A percentile compares a stretch with the other conserved stretches of the same genome.
Evolutionary conservation across 352 stramenopile genomes (phyloP).

Genomic region (Plasmopara muralis): DNA sequence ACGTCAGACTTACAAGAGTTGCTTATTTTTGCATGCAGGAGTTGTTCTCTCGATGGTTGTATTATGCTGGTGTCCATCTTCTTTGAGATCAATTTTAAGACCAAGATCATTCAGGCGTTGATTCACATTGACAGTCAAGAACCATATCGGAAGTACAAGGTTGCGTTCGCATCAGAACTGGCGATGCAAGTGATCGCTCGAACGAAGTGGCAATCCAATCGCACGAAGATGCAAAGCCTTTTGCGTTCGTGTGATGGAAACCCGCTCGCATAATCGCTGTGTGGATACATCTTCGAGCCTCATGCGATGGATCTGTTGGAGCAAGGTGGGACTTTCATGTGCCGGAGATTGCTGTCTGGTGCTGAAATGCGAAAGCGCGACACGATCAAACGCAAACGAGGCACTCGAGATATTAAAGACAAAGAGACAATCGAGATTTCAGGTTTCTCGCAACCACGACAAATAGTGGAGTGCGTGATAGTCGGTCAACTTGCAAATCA

Average conservation of each 20-base stretch:
- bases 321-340: constrained; percentile 20
- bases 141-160: neutral
- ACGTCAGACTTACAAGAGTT: neutral
- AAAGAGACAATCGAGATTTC: no score
- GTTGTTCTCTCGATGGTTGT: neutral
- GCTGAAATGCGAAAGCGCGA: constrained; percentile 12
- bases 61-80: constrained; percentile 1
- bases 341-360: constrained; percentile 20
- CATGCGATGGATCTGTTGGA: constrained; percentile 29
- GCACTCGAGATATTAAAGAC: neutral
- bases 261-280: constrained; percentile 27
- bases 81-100: constrained; percentile 2
- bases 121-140: neutral
- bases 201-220: neutral
- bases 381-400: neutral
- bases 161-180: constrained; percentile 4
- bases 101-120: neutral
- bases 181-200: constrained; percentile 30
- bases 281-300: constrained; percentile 33
- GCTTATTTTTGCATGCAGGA: neutral
- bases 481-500: constrained; percentile 16
- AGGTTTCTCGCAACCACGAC: no score
- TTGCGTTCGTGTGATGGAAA: constrained; percentile 23
- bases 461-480: constrained; percentile 11
- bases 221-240: constrained; percentile 7